Conservation (phyloP, 257 asterid species). For the Plectranthus barbatus region DNA sequence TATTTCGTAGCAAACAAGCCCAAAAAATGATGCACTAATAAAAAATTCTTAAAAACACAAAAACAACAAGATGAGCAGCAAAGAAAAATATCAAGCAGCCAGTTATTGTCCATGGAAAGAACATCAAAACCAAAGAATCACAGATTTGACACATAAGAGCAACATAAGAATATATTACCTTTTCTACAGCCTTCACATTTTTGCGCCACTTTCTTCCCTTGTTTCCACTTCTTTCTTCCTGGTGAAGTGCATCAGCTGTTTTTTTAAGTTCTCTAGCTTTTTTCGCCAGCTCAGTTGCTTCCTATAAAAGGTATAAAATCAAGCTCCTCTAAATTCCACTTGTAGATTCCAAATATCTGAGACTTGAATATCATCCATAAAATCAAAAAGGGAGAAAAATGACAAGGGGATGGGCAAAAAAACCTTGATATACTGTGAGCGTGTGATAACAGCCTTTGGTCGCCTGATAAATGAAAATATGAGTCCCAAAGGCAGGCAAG, state of each 20-base stretch:
- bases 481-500: conserved; percentile 92
- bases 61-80: neutral
- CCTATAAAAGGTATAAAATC: conserved; percentile 37
- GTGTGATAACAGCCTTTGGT: conserved; percentile 98
- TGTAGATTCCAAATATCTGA: neutral
- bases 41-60: neutral
- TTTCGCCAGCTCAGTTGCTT: conserved; percentile 93
- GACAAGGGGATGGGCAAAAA: neutral
- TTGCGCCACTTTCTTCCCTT: conserved; percentile 99
- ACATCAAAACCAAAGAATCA: neutral
- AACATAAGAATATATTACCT: conserved; percentile 36
- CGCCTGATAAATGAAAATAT: conserved; percentile 90
- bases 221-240: conserved; percentile 84
- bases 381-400: neutral
- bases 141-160: neutral
- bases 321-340: conserved; percentile 15
- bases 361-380: conserved; percentile 2
- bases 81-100: neutral
- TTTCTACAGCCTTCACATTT: conserved; percentile 90
- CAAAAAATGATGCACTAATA: conserved; percentile 6
- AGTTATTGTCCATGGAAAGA: neutral
- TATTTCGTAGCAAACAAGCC: conserved; percentile 4
- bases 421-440: conserved; percentile 99
- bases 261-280: conserved; percentile 88
- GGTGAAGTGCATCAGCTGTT: conserved; percentile 94